These are phyloP conservation scores for Drechslerella stenobrocha DNA, from an alignment of 2,329 filamentous ascomycete genomes.

Conservation along the genomic window DNA sequence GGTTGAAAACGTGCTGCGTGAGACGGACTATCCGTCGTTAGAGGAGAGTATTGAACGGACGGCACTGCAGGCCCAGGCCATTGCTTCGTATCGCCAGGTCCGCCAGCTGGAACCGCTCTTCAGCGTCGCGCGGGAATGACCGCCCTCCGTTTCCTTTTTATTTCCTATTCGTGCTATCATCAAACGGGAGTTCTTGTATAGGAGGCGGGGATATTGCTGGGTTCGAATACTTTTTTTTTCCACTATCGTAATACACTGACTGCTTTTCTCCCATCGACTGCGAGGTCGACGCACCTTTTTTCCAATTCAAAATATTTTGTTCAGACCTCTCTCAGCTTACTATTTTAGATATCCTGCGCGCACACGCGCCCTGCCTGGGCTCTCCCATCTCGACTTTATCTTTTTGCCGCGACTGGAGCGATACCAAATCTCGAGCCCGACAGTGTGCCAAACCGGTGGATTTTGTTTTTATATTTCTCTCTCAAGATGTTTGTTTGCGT, in stretches of 20 bases:
- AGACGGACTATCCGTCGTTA: slow-evolving; percentile 26
- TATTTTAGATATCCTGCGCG: background rate
- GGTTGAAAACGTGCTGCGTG: slow-evolving; percentile 32
- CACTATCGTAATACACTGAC: too few relatives aligned
- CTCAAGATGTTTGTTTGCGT: background rate
- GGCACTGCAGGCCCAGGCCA: slow-evolving; percentile 20
- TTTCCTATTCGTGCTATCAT: slow-evolving; percentile 22
- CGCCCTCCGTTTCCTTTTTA: background rate
- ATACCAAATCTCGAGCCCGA: background rate
- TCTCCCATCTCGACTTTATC: background rate
- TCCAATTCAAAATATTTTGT: background rate
- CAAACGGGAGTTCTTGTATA: slow-evolving; percentile 34
- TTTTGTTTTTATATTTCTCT: background rate
- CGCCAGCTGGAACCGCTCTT: slow-evolving; percentile 32
- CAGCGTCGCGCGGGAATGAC: slow-evolving; percentile 22
- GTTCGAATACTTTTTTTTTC: background rate
- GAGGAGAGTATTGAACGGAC: slow-evolving; percentile 31
- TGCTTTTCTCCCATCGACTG: too few relatives aligned
- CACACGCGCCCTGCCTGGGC: background rate
- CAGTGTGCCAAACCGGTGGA: slow-evolving; percentile 3
- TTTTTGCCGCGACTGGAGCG: background rate
- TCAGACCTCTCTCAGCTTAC: background rate
- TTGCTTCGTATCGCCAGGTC: slow-evolving; percentile 14
- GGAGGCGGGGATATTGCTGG: background rate
- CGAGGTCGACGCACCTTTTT: background rate